Conservation (phyloP, 495 filamentous ascomycete genomes). For the Neurospora intermedia region DNA sequence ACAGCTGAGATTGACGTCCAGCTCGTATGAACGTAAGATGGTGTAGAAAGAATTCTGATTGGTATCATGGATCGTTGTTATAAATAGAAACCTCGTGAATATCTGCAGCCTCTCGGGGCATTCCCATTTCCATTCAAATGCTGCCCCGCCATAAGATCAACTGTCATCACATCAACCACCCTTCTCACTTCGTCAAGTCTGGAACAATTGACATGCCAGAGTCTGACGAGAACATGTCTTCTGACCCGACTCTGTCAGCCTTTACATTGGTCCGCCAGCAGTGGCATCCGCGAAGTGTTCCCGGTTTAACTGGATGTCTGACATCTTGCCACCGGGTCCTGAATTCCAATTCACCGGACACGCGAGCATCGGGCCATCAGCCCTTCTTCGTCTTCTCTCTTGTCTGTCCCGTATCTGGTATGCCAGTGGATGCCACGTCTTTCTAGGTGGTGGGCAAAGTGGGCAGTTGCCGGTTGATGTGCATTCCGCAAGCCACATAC, state of each 20-base stretch:
- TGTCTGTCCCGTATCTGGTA: not conserved
- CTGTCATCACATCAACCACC: not conserved
- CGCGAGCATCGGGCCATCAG: not conserved
- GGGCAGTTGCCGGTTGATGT: not conserved
- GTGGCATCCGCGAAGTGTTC: not conserved
- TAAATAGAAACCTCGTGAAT: not conserved
- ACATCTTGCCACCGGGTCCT: not conserved
- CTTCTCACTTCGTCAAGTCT: not conserved
- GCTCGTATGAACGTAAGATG: not conserved
- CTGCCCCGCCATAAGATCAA: not conserved
- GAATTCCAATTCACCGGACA: not conserved
- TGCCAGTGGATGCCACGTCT: not conserved
- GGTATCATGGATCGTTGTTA: not conserved
- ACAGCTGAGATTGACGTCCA: not conserved
- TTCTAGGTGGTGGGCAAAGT: not conserved
- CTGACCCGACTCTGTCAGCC: not conserved
- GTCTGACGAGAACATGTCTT: not conserved
- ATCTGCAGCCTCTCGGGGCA: not conserved
- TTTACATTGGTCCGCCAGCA: not conserved
- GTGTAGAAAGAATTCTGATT: not conserved
- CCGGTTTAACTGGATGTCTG: not conserved
- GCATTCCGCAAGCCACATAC: not conserved
- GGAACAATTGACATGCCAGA: not conserved
- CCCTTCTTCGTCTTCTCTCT: not conserved
- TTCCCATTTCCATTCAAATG: not conserved